These are phyloP conservation scores for Solanum medicagineum DNA, from an alignment of 257 asterid species.

Conservation along the genomic window DNA sequence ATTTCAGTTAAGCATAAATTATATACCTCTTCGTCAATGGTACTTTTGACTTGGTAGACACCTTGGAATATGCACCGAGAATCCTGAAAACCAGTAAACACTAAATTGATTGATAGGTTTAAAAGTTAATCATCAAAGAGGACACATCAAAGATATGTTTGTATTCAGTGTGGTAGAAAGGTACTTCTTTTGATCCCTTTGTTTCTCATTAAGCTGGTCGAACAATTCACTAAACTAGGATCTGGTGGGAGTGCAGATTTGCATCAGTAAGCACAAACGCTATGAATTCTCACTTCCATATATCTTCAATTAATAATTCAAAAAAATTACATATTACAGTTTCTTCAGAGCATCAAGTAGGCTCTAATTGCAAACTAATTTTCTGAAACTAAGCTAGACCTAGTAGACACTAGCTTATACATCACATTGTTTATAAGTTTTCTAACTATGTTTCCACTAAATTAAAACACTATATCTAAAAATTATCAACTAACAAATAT, in stretches of 20 bases:
- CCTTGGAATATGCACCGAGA: constrained; percentile 65
- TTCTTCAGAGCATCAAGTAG: background rate
- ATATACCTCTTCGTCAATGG: constrained; percentile 54
- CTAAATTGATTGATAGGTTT: background rate
- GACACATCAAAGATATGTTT: background rate
- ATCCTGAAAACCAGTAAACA: constrained; percentile 40
- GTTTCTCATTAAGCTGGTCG: background rate
- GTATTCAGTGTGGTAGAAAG: background rate
- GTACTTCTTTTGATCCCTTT: background rate
- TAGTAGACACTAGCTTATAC: background rate
- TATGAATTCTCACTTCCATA: background rate
- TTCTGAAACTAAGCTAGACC: background rate
- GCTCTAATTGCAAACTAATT: background rate
- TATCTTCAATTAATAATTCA: background rate
- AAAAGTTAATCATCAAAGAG: background rate
- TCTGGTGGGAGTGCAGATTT: background rate
- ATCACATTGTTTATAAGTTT: background rate
- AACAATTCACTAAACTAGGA: background rate
- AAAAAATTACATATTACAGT: background rate
- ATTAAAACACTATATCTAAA: background rate
- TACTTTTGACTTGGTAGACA: constrained; percentile 51
- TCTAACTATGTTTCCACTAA: background rate
- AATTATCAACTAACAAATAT: background rate
- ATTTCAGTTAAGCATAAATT: background rate
- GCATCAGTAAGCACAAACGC: background rate